Evolutionary conservation across 495 filamentous ascomycete species (phyloP).

Genomic region (Tuber aestivum): DNA sequence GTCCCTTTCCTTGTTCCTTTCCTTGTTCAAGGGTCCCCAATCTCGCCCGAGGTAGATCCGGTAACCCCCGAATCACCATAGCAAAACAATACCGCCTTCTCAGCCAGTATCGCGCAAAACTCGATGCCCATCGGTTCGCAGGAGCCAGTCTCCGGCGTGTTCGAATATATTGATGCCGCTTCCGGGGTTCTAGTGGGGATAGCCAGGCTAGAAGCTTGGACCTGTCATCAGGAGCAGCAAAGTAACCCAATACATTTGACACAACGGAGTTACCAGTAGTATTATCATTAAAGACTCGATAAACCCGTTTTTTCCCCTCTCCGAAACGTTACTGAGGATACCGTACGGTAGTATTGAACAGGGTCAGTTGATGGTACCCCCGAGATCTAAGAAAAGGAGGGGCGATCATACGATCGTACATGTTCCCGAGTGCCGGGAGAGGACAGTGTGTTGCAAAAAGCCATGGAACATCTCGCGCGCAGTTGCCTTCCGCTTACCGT

Average conservation of each 20-base stretch:
- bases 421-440: no score
- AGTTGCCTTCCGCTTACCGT: no score
- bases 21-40: neutral
- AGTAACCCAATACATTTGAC: neutral
- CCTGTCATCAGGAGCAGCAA: neutral
- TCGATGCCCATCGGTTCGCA: neutral
- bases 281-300: neutral
- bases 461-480: no score
- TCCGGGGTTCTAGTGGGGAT: neutral
- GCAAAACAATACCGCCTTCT: neutral
- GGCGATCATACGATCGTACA: no score
- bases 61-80: neutral
- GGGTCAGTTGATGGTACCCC: neutral
- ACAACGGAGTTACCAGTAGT: neutral
- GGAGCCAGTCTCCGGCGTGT: neutral
- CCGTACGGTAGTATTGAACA: neutral
- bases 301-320: neutral
- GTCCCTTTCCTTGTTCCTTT: no score
- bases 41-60: neutral
- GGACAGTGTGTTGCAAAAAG: no score
- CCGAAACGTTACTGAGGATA: neutral
- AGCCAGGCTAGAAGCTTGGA: neutral
- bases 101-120: neutral
- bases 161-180: neutral
- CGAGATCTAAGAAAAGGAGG: neutral